Evolutionary conservation across 768 basidiomycete genomes (phyloP).

Genomic region (Collybia nuda): DNA sequence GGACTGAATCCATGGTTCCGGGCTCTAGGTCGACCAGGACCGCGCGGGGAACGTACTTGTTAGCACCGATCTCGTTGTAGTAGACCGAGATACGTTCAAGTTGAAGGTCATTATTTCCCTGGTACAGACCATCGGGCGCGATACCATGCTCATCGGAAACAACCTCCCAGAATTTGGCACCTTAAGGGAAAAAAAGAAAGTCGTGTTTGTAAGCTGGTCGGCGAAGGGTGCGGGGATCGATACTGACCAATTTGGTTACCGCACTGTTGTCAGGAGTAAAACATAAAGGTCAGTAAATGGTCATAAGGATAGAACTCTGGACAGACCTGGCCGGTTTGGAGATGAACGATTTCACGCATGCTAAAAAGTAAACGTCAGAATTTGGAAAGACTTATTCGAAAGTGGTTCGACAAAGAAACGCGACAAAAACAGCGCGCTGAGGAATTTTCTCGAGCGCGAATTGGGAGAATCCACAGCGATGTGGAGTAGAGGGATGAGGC

Average conservation of each 20-base stretch:
- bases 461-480: constrained; percentile 7
- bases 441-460: constrained; percentile 14
- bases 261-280: constrained; percentile 53
- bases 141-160: constrained; percentile 99
- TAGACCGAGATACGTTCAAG: constrained; percentile 97
- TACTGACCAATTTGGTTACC: constrained; percentile 97
- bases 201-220: no score
- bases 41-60: constrained; percentile 98
- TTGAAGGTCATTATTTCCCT: constrained; percentile 92
- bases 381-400: constrained; percentile 21
- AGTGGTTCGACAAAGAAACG: constrained; percentile 50
- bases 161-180: constrained; percentile 97
- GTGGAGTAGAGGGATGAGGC: neutral
- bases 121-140: constrained; percentile 89
- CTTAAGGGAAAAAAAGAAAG: constrained; percentile 30
- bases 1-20: constrained; percentile 93
- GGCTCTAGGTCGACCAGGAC: constrained; percentile 98
- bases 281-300: constrained; percentile 23
- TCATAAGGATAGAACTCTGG: constrained; percentile 2
- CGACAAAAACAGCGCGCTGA: constrained; percentile 32
- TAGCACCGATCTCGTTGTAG: constrained; percentile 93
- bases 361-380: constrained; percentile 44
- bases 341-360: constrained; percentile 99
- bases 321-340: constrained; percentile 96
- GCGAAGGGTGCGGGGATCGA: constrained; percentile 14